Percentiles rank a stretch among this genome's conserved stretches.
Evolutionary conservation across 1,284 basidiomycete genomes (phyloP).

Genomic region (Rhodotorula sp.): DNA sequence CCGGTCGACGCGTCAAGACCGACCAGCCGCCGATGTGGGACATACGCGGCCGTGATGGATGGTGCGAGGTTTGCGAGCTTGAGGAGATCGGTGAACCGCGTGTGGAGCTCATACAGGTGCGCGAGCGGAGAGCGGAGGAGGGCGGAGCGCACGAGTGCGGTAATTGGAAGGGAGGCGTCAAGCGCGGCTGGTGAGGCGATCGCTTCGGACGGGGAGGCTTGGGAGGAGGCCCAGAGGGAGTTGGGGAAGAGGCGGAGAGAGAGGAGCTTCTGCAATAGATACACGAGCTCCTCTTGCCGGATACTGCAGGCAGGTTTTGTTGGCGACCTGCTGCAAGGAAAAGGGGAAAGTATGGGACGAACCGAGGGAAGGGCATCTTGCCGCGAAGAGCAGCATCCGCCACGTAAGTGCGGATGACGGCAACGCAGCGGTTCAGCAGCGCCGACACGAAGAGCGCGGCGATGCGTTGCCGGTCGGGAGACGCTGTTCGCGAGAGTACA

Average conservation of each 20-base stretch:
- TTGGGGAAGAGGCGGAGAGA: slow-evolving; percentile 70
- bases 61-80: slow-evolving; percentile 8
- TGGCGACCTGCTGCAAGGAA: too few relatives aligned
- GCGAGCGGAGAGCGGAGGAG: slow-evolving; percentile 70
- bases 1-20: background rate
- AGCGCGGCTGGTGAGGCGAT: slow-evolving; percentile 47
- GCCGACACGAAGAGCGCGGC: slow-evolving; percentile 69
- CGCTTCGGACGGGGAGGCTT: slow-evolving; percentile 58
- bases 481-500: slow-evolving; percentile 58
- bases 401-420: slow-evolving; percentile 69
- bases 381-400: slow-evolving; percentile 81
- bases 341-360: slow-evolving; percentile 24
- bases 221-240: slow-evolving; percentile 67
- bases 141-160: slow-evolving; percentile 64
- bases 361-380: slow-evolving; percentile 80
- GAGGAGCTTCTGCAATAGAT: slow-evolving; percentile 74
- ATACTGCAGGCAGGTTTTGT: slow-evolving; percentile 57
- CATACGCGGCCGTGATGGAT: slow-evolving; percentile 16
- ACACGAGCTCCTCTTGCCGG: slow-evolving; percentile 85
- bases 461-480: slow-evolving; percentile 63
- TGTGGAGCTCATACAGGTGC: slow-evolving; percentile 82
- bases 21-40: slow-evolving; percentile 11
- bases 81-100: slow-evolving; percentile 69
- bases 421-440: slow-evolving; percentile 70
- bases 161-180: slow-evolving; percentile 57